Percentiles rank a stretch among this genome's conserved stretches.
These are phyloP conservation scores for Lindgomyces ingoldianus DNA, from an alignment of 495 filamentous ascomycete genomes.

Conservation along the genomic window DNA sequence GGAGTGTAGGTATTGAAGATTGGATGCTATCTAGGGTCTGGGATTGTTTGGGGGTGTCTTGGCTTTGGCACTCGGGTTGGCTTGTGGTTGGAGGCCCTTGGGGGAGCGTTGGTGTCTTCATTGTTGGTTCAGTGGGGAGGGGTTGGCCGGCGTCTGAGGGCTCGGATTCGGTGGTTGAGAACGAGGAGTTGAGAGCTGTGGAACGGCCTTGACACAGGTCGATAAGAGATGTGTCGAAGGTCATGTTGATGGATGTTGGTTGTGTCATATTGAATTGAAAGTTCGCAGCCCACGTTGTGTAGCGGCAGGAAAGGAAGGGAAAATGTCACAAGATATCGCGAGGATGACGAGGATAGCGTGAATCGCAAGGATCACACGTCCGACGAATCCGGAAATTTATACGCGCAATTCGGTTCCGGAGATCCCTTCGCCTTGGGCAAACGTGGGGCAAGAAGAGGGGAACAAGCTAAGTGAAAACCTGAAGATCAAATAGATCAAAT, in stretches of 20 bases:
- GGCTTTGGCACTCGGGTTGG: background rate
- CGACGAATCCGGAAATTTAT: too few relatives aligned
- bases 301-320: background rate
- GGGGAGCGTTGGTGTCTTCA: conserved; percentile 1
- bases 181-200: conserved; percentile 16
- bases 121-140: background rate
- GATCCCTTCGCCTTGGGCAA: background rate
- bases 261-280: conserved; percentile 35
- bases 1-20: too few relatives aligned
- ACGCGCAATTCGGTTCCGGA: background rate
- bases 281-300: background rate
- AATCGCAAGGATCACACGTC: too few relatives aligned
- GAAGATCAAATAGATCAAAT: too few relatives aligned
- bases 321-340: background rate
- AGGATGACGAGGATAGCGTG: background rate
- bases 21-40: too few relatives aligned
- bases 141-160: conserved; percentile 10
- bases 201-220: conserved; percentile 16
- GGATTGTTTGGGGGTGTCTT: conserved; percentile 13
- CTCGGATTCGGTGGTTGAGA: conserved; percentile 35
- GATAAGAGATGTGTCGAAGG: conserved; percentile 40
- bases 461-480: background rate
- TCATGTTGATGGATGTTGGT: conserved; percentile 33
- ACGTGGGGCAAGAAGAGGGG: background rate
- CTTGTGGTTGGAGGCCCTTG: too few relatives aligned